Percentiles rank a stretch among this genome's conserved stretches.
Evolutionary conservation across 73 alveolate genomes (phyloP).

Genomic region (Diophrys sp.): DNA sequence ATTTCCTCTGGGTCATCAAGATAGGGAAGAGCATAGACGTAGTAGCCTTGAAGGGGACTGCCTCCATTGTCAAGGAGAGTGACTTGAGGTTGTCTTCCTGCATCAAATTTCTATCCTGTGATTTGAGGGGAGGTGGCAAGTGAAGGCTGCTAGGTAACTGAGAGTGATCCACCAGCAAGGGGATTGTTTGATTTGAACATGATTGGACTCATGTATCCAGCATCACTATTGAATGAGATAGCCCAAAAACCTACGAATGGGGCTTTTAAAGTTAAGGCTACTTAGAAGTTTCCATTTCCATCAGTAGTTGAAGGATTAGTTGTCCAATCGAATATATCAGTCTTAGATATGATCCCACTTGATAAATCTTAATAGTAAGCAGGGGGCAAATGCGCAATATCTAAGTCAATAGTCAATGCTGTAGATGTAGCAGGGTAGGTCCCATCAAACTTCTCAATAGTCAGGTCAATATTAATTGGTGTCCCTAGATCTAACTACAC

Average conservation of each 20-base stretch:
- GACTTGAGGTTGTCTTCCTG: not conserved
- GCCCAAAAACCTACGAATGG: not conserved
- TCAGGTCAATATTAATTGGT: not conserved
- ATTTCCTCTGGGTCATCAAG: not conserved
- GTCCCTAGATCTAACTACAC: not conserved
- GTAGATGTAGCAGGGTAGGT: not conserved
- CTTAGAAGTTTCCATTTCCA: not conserved
- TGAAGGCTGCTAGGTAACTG: not conserved
- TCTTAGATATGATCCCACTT: not conserved
- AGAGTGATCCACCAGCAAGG: not conserved
- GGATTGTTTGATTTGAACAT: not conserved
- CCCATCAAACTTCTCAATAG: not conserved
- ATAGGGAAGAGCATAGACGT: not conserved
- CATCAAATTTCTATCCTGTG: not conserved
- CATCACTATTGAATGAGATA: not conserved
- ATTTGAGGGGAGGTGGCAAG: not conserved
- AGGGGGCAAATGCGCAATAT: not conserved
- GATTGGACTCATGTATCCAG: not conserved
- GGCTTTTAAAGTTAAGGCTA: not conserved
- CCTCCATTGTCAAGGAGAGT: not conserved
- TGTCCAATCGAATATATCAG: not conserved
- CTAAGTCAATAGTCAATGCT: not conserved
- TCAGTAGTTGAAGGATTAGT: not conserved
- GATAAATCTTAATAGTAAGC: not conserved
- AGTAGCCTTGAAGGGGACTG: not conserved